These are phyloP conservation scores for Suillus subluteus DNA, from an alignment of 768 basidiomycete species.

Conservation along the genomic window DNA sequence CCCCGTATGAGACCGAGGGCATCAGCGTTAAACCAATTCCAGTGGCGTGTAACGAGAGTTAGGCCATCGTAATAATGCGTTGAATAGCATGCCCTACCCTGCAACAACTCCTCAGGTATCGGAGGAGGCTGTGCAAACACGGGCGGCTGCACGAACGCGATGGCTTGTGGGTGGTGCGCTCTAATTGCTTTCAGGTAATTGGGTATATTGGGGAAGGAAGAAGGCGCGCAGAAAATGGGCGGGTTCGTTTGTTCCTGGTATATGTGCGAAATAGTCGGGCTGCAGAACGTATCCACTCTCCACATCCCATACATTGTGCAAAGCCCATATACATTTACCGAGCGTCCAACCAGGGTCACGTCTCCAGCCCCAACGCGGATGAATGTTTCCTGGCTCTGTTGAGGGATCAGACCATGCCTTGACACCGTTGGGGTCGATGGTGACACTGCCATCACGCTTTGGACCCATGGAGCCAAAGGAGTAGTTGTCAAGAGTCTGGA, in stretches of 20 bases:
- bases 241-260: conserved; percentile 44
- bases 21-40: conserved; percentile 96
- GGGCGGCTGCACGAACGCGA: conserved; percentile 90
- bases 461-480: conserved; percentile 83
- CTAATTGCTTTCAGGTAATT: conserved; percentile 64
- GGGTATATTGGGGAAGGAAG: conserved; percentile 73
- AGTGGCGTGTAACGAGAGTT: conserved; percentile 89
- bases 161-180: conserved; percentile 73
- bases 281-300: conserved; percentile 65
- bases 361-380: conserved; percentile 83
- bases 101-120: conserved; percentile 55
- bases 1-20: conserved; percentile 90
- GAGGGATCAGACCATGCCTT: conserved; percentile 75
- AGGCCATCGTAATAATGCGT: conserved; percentile 95
- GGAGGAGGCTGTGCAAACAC: conserved; percentile 83
- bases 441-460: conserved; percentile 68
- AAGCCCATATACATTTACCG: conserved; percentile 85
- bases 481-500: conserved; percentile 83
- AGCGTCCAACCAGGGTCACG: conserved; percentile 73
- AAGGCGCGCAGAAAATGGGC: conserved; percentile 79
- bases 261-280: conserved; percentile 74
- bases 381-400: conserved; percentile 53
- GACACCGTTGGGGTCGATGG: conserved; percentile 82
- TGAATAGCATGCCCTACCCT: conserved; percentile 73
- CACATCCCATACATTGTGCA: conserved; percentile 88